Percentiles rank a stretch among this genome's conserved stretches.
phyloP scores from a whole-genome alignment of 495 filamentous ascomycete genomes.

The Xylona heveae region DNA sequence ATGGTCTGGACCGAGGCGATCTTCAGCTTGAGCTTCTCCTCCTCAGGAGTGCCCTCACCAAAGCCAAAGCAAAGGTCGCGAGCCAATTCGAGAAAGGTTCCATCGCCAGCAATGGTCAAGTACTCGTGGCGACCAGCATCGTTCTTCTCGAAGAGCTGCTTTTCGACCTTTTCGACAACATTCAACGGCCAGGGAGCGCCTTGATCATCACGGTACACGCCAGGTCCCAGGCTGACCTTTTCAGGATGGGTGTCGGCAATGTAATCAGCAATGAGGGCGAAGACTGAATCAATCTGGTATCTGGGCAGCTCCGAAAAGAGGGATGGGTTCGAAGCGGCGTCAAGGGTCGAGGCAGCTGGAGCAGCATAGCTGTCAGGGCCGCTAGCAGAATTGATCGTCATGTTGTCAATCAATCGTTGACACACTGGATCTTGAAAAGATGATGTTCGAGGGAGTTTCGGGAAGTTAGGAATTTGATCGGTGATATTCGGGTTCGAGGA shows the following conservation, averaged over 20 bases:
- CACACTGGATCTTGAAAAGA: too few relatives aligned
- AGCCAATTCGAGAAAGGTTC: constrained; percentile 20
- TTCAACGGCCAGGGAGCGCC: constrained; percentile 30
- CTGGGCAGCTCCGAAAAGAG: too few relatives aligned
- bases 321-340: too few relatives aligned
- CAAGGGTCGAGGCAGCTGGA: too few relatives aligned
- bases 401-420: too few relatives aligned
- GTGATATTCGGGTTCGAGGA: too few relatives aligned
- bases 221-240: constrained; percentile 26
- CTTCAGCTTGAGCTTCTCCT: constrained; percentile 15
- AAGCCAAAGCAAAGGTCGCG: constrained; percentile 27
- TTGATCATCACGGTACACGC: constrained; percentile 30
- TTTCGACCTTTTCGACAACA: constrained; percentile 23
- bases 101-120: constrained; percentile 25
- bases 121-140: constrained; percentile 25
- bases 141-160: constrained; percentile 17
- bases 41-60: constrained; percentile 13
- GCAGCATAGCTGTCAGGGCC: too few relatives aligned
- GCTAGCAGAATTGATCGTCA: too few relatives aligned
- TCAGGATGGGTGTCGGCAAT: constrained; percentile 21
- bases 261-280: too few relatives aligned
- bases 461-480: too few relatives aligned
- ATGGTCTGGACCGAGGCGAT: constrained; percentile 34
- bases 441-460: too few relatives aligned
- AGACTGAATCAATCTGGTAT: too few relatives aligned